Evolutionary conservation across 1,139 yeast genomes (phyloP).

Genomic region (Lodderomyces theae): DNA sequence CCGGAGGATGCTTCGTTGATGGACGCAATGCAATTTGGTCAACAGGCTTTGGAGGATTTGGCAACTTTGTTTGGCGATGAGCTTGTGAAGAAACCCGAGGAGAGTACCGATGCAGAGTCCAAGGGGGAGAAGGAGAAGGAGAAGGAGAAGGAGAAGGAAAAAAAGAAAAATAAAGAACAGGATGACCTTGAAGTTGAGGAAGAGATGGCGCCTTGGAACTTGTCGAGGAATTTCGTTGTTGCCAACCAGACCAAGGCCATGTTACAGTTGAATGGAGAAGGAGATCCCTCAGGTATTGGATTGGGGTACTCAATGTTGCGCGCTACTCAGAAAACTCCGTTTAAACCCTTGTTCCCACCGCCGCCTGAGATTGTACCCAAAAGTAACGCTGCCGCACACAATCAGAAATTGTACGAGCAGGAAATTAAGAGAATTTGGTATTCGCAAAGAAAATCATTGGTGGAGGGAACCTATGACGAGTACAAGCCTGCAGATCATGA

Average conservation of each 20-base stretch:
- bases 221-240: slow-evolving; percentile 82
- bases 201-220: slow-evolving; percentile 91
- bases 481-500: slow-evolving; percentile 39
- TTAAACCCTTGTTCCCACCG: slow-evolving; percentile 60
- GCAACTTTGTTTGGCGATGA: slow-evolving; percentile 46
- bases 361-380: slow-evolving; percentile 45
- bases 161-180: slow-evolving; percentile 22
- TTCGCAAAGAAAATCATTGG: slow-evolving; percentile 69
- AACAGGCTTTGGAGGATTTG: slow-evolving; percentile 75
- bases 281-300: slow-evolving; percentile 93
- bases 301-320: slow-evolving; percentile 86
- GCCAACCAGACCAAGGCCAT: slow-evolving; percentile 97
- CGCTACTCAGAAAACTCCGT: slow-evolving; percentile 95
- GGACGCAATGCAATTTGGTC: slow-evolving; percentile 93
- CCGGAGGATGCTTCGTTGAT: slow-evolving; percentile 90
- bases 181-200: slow-evolving; percentile 65
- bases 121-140: slow-evolving; percentile 17
- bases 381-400: slow-evolving; percentile 61
- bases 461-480: slow-evolving; percentile 33
- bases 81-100: too few relatives aligned
- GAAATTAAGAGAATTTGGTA: slow-evolving; percentile 92
- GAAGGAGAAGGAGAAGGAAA: slow-evolving; percentile 18
- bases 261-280: slow-evolving; percentile 95
- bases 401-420: slow-evolving; percentile 88
- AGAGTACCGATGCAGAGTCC: slow-evolving; percentile 18